Base-by-base conservation (phyloP, 1,284 basidiomycete genomes). In the Ceratobasidium papillatum region DNA sequence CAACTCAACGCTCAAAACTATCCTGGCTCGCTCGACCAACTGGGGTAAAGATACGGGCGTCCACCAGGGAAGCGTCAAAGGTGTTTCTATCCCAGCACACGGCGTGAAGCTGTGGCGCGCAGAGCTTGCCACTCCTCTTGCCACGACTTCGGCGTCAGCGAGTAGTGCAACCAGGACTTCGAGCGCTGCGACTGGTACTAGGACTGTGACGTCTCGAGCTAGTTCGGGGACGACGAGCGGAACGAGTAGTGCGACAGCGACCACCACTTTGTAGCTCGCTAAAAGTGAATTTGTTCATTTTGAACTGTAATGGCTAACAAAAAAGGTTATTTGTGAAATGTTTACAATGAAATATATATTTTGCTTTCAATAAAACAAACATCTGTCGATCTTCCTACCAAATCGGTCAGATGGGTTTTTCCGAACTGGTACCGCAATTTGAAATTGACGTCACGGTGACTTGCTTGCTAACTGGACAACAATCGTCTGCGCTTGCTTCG, bases 41-140 rank as follows among this genome's bases (percentile, higher is more conserved):
- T 84, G 83, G 83, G 83, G 83, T n/a, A 78, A 79, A 66, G 77
- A 75, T 59, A 62, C 82, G 27, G 83, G 82, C 32, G 78, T 78
- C 9, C 73, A 80, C 69, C 74, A 79, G 38, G 80, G 81, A n/a
- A 63, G 45, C 14, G 73, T 82, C n/a, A 36, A 65, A 56, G 75
- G 76, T 41, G 80, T 83, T 5, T 73, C 72, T 27, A 71, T 83
- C 25, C 79, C 77, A 3, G 65, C 78, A 17, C 82, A 83, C 74
- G 79, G 80, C 68, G 80, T 80, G 17, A 81, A 80, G 76, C 78
- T 83, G n/a, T 83, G 61, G 61, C 45, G 58, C 22, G 61, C 58
- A 8, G 58, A 73, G 32, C 43, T 73, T 51, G 65, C 65, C 25
- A 56, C 65, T 3, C 36, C 65, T 17, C 19, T n/a, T 66, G 47